Percentiles rank a stretch among this genome's conserved stretches.
Evolutionary conservation across 2,329 filamentous ascomycete genomes (phyloP).

Genomic region (Trichoderma hamatum): DNA sequence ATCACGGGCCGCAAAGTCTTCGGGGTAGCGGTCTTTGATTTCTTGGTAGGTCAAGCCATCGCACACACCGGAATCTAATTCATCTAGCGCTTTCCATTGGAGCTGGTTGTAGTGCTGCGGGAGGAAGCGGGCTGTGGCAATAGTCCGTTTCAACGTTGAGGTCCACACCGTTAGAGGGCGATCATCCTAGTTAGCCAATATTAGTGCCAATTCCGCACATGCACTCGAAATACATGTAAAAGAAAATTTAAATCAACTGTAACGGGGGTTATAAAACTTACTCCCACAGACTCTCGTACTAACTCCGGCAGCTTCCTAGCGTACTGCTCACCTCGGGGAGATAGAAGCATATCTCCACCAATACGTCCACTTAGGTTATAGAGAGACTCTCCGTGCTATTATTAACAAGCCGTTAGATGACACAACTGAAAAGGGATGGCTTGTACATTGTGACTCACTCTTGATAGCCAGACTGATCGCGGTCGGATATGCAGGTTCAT

Average conservation of each 20-base stretch:
- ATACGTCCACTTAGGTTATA: slow-evolving; percentile 92
- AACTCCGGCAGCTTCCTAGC: slow-evolving; percentile 82
- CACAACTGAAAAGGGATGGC: too few species aligned
- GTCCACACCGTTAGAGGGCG: slow-evolving; percentile 66
- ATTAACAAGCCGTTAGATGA: background rate
- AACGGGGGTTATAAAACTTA: slow-evolving; percentile 48
- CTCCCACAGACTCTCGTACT: slow-evolving; percentile 82
- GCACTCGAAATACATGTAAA: background rate
- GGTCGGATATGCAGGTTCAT: slow-evolving; percentile 99
- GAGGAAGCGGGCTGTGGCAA: slow-evolving; percentile 85
- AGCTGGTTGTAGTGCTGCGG: slow-evolving; percentile 85
- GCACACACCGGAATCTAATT: slow-evolving; percentile 94
- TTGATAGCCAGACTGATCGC: slow-evolving; percentile 92
- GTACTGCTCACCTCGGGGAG: slow-evolving; percentile 83
- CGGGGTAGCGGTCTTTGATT: slow-evolving; percentile 87
- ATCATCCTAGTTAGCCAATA: slow-evolving; percentile 50
- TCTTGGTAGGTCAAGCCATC: slow-evolving; percentile 96
- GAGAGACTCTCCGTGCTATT: slow-evolving; percentile 87
- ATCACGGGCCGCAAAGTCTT: slow-evolving; percentile 93
- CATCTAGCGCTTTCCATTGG: slow-evolving; percentile 97
- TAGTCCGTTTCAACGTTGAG: slow-evolving; percentile 74
- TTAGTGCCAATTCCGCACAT: background rate
- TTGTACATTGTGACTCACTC: slow-evolving; percentile 58
- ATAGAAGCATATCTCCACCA: slow-evolving; percentile 87
- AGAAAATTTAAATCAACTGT: background rate